Percentiles rank a stretch among this genome's conserved stretches.
Evolutionary conservation across 495 filamentous ascomycete species (phyloP).

Genomic region (Penicillium riverlandense): DNA sequence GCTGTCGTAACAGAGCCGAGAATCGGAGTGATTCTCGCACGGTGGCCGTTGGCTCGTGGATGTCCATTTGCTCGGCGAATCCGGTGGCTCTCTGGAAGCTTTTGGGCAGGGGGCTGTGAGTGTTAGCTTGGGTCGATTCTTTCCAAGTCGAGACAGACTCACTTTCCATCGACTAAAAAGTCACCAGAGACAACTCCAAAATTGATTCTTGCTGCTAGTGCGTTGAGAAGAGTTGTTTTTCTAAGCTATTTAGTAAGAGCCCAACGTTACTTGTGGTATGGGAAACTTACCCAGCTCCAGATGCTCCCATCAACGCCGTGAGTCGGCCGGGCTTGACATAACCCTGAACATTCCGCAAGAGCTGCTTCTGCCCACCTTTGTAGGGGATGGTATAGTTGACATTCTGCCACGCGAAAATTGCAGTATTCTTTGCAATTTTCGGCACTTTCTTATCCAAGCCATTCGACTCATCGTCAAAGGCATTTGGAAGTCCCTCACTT

Average conservation of each 20-base stretch:
- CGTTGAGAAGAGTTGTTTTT: slow-evolving; percentile 78
- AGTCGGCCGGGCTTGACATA: slow-evolving; percentile 74
- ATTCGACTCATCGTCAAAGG: slow-evolving; percentile 67
- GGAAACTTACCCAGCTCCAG: slow-evolving; percentile 56
- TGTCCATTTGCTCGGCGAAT: slow-evolving; percentile 78
- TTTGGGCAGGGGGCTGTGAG: slow-evolving; percentile 51
- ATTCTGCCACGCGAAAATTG: slow-evolving; percentile 43
- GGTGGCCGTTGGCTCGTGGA: slow-evolving; percentile 69
- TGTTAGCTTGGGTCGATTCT: too few species aligned
- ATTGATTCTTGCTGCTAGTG: slow-evolving; percentile 67
- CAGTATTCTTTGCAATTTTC: slow-evolving; percentile 40
- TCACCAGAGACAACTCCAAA: slow-evolving; percentile 71
- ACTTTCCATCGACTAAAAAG: slow-evolving; percentile 63
- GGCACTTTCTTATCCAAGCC: slow-evolving; percentile 51
- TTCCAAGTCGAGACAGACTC: too few species aligned
- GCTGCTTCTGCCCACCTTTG: slow-evolving; percentile 54
- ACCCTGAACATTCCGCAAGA: slow-evolving; percentile 66
- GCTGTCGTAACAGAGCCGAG: slow-evolving; percentile 74
- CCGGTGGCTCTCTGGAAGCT: slow-evolving; percentile 74
- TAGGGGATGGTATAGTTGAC: slow-evolving; percentile 61
- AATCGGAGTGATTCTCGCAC: slow-evolving; percentile 82
- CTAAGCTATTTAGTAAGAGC: too few species aligned
- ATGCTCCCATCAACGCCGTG: slow-evolving; percentile 78
- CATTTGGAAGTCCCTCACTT: slow-evolving; percentile 61
- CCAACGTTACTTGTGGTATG: too few species aligned